These are phyloP conservation scores for Fusarium neocosmosporiellum DNA, from an alignment of 2,329 filamentous ascomycete genomes.

Conservation along the genomic window DNA sequence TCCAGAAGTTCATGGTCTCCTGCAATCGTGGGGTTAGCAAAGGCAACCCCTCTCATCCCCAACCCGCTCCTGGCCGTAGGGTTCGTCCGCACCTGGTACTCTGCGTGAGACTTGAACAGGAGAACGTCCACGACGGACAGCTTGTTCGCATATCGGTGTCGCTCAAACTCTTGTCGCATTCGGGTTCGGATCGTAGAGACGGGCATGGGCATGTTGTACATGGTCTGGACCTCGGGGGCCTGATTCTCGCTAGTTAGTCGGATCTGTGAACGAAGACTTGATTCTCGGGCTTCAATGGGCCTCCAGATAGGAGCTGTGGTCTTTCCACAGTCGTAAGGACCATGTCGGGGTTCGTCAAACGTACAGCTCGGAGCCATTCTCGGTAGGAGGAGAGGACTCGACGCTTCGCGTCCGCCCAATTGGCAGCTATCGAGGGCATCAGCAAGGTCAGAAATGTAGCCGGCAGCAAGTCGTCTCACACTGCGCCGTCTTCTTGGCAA, in stretches of 20 bases:
- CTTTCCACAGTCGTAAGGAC: background rate
- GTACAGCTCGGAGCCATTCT: conserved; percentile 95
- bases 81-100: conserved; percentile 80
- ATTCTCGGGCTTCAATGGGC: background rate
- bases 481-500: conserved; percentile 82
- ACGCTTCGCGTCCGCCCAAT: conserved; percentile 87
- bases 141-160: conserved; percentile 93
- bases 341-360: conserved; percentile 53
- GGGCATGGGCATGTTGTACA: conserved; percentile 94
- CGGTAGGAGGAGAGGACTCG: conserved; percentile 91
- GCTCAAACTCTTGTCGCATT: conserved; percentile 96
- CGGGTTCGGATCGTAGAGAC: conserved; percentile 90
- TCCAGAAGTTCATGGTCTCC: conserved; percentile 99
- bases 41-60: background rate
- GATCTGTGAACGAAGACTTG: background rate
- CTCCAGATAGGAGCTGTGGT: background rate
- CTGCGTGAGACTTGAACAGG: conserved; percentile 88
- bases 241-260: conserved; percentile 54
- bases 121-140: conserved; percentile 89
- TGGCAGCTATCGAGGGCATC: conserved; percentile 72
- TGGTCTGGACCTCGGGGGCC: conserved; percentile 96
- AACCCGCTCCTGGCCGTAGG: conserved; percentile 62
- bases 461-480: conserved; percentile 65
- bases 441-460: conserved; percentile 44
- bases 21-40: conserved; percentile 52